Conservation (phyloP, 2,329 filamentous ascomycete genomes). For the Aspergillus quadrilineatus region DNA sequence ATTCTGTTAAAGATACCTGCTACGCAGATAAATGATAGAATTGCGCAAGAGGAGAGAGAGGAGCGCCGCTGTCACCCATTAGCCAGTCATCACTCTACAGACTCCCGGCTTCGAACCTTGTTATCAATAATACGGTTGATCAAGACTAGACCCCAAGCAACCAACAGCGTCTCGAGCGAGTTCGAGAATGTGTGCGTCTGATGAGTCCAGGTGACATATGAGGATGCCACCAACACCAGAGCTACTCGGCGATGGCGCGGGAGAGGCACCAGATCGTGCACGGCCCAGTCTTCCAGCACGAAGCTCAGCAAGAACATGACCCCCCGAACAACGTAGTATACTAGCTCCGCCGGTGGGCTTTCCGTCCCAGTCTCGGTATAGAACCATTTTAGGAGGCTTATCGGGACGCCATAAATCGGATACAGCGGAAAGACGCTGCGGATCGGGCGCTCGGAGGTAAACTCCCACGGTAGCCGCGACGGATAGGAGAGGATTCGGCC, state of each 20-base stretch:
- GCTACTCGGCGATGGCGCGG: conserved; percentile 70
- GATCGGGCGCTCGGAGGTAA: conserved; percentile 81
- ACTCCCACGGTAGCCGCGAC: conserved; percentile 91
- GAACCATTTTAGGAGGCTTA: conserved; percentile 88
- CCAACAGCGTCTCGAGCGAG: conserved; percentile 87
- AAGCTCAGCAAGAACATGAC: conserved; percentile 96
- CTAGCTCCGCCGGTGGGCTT: conserved; percentile 71
- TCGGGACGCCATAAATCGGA: conserved; percentile 90
- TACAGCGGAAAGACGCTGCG: conserved; percentile 96
- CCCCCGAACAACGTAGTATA: conserved; percentile 84
- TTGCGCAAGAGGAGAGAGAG: conserved; percentile 70
- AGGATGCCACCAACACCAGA: conserved; percentile 84
- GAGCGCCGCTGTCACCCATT: conserved; percentile 61
- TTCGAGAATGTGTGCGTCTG: conserved; percentile 99
- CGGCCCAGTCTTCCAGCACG: conserved; percentile 95
- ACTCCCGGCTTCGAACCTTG: conserved; percentile 55
- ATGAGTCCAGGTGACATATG: conserved; percentile 98
- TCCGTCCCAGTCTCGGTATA: conserved; percentile 81
- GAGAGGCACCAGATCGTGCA: conserved; percentile 83
- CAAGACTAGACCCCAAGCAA: conserved; percentile 89
- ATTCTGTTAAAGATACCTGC: conserved; percentile 95
- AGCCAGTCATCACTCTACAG: conserved; percentile 7
- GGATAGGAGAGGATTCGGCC: conserved; percentile 92
- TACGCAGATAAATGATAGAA: conserved; percentile 77
- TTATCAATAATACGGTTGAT: conserved; percentile 80